Evolutionary conservation across 495 filamentous ascomycete genomes (phyloP).

Genomic region (Penicillium flavigenum): DNA sequence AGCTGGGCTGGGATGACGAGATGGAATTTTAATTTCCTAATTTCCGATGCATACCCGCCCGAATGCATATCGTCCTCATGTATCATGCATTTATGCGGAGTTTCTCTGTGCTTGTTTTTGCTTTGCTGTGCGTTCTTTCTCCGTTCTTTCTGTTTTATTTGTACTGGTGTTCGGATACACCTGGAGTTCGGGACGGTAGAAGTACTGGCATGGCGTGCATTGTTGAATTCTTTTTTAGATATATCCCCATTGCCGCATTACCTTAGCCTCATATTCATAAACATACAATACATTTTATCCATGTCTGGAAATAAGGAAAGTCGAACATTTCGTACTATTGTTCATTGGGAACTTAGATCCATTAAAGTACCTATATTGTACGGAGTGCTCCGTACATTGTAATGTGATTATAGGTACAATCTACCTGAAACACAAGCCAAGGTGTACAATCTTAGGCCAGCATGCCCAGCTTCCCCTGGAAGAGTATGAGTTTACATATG

Average conservation of each 20-base stretch:
- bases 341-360: too few relatives aligned
- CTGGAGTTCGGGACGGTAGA: conserved; percentile 4
- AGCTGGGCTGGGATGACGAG: conserved; percentile 75
- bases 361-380: too few relatives aligned
- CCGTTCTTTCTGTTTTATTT: not conserved
- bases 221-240: not conserved
- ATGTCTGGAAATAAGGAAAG: not conserved
- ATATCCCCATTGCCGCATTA: conserved; percentile 7
- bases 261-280: conserved; percentile 5
- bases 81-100: conserved; percentile 5
- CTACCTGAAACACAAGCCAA: too few relatives aligned
- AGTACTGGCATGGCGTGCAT: conserved; percentile 10
- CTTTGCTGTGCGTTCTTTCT: not conserved
- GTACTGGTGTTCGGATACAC: conserved; percentile 6
- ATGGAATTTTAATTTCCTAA: conserved; percentile 39
- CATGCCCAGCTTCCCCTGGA: too few relatives aligned
- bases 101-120: not conserved
- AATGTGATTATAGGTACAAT: too few relatives aligned
- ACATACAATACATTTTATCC: not conserved
- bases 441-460: too few relatives aligned
- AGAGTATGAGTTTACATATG: too few relatives aligned
- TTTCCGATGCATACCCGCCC: conserved; percentile 6
- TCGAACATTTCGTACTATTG: not conserved
- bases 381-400: too few relatives aligned
- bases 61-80: conserved; percentile 12